Percentiles rank a stretch among this genome's conserved stretches.
These are phyloP conservation scores for Elsinoe australis DNA, from an alignment of 2,329 filamentous ascomycete genomes.

Conservation along the genomic window DNA sequence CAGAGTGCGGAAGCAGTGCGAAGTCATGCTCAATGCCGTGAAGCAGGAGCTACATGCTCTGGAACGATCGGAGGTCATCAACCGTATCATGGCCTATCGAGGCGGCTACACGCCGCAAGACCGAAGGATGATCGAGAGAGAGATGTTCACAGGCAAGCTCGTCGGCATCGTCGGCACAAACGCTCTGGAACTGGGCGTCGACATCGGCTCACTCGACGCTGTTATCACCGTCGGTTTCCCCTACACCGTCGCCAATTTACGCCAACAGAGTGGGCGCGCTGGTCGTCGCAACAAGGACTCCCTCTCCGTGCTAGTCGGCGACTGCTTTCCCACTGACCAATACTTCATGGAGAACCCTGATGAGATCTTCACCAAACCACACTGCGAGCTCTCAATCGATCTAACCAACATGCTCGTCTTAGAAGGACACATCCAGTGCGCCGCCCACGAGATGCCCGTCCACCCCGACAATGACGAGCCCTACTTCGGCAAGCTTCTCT, in stretches of 20 bases:
- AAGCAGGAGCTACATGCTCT: slow-evolving; percentile 67
- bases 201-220: slow-evolving; percentile 89
- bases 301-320: slow-evolving; percentile 79
- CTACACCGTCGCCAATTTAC: slow-evolving; percentile 86
- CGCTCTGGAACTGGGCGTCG: slow-evolving; percentile 85
- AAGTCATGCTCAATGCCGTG: slow-evolving; percentile 71
- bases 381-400: slow-evolving; percentile 82
- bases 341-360: slow-evolving; percentile 96
- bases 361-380: slow-evolving; percentile 86
- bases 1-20: slow-evolving; percentile 77
- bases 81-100: slow-evolving; percentile 86
- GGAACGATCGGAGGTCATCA: slow-evolving; percentile 65
- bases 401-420: slow-evolving; percentile 83
- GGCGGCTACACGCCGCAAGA: slow-evolving; percentile 93
- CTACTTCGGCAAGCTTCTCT: slow-evolving; percentile 73
- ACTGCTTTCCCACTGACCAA: slow-evolving; percentile 85
- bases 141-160: slow-evolving; percentile 95
- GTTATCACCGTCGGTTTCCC: slow-evolving; percentile 93
- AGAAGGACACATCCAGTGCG: slow-evolving; percentile 92
- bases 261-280: slow-evolving; percentile 89
- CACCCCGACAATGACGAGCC: slow-evolving; percentile 62
- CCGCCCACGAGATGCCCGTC: slow-evolving; percentile 90
- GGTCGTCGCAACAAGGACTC: slow-evolving; percentile 90
- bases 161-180: slow-evolving; percentile 91
- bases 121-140: slow-evolving; percentile 74